Conservation (phyloP, 2,329 filamentous ascomycete species). For the Rachicladosporium sp. region DNA sequence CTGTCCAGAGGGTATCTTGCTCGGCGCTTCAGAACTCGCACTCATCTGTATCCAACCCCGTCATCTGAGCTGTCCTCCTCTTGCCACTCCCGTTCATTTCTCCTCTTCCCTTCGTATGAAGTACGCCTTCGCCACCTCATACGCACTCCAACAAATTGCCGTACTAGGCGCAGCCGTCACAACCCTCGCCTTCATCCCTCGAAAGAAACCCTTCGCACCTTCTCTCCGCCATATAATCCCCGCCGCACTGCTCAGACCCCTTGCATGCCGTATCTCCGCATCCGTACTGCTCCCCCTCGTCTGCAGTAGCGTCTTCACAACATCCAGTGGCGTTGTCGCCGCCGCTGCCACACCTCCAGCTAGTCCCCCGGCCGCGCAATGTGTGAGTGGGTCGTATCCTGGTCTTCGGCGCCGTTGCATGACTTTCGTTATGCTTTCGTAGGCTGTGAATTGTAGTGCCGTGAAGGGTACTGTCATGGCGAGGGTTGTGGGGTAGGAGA, state of each 20-base stretch:
- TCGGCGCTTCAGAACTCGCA: too few relatives aligned
- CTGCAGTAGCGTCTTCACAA: slow-evolving; percentile 95
- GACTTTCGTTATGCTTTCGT: slow-evolving; percentile 87
- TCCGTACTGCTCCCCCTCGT: slow-evolving; percentile 78
- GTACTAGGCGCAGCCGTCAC: slow-evolving; percentile 97
- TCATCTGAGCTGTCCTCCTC: too few relatives aligned
- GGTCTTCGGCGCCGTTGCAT: slow-evolving; percentile 53
- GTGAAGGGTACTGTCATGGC: slow-evolving; percentile 99
- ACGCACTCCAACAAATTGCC: slow-evolving; percentile 92
- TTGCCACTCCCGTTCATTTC: slow-evolving; percentile 8
- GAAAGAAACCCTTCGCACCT: slow-evolving; percentile 79
- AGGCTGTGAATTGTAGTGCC: slow-evolving; percentile 90
- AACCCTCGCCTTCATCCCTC: slow-evolving; percentile 79
- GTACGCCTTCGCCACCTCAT: slow-evolving; percentile 57
- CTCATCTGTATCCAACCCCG: too few relatives aligned
- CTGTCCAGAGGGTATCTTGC: too few relatives aligned
- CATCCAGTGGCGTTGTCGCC: slow-evolving; percentile 89
- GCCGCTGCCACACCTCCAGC: slow-evolving; percentile 89
- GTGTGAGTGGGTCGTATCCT: slow-evolving; percentile 81
- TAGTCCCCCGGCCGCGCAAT: slow-evolving; percentile 83
- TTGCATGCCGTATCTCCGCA: slow-evolving; percentile 68
- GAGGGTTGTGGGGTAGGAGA: slow-evolving; percentile 94
- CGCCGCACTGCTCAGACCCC: slow-evolving; percentile 67
- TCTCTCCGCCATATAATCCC: slow-evolving; percentile 72
- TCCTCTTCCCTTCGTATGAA: slow-evolving; percentile 38